Evolutionary conservation across 495 filamentous ascomycete genomes (phyloP), one percentile per base, ranked within the genome.

Genomic region (Tetracladium marchalianum): DNA sequence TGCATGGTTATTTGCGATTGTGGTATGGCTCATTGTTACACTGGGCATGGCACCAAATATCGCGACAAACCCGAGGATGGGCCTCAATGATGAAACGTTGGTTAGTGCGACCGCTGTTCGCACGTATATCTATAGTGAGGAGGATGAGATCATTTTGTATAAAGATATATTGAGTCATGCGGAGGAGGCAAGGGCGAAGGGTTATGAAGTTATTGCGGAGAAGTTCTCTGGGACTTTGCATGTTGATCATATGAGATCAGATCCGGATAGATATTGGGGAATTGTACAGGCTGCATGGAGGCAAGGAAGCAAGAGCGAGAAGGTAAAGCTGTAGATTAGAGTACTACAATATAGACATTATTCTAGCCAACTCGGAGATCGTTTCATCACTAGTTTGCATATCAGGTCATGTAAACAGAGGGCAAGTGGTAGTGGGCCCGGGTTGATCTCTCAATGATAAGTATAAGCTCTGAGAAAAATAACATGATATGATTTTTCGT

Each of bases 231-330:
- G 40, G 13, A 65, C 52, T 3, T 44, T 34, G 39, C 62, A 66
- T 44, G 63, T 61, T 39, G 53, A 44, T n/a, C 61, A 65, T 50
- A 75, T 77, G 73, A 58, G 69, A 24, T 38, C 62, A 49, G 64
- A 73, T 41, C 63, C 71, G 4, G 64, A 70, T 38, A 57, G 66
- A 47, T 79, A 79, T 46, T 78, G 73, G 75, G 50, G 49, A 5
- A 64, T 58, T 18, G 68, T 78, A 15, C 16, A 12, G 32, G 11
- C 4, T 11, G 4, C 18, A 12, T 44, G 41, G 41, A 27, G 39
- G 39, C 22, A 27, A 27, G 22, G 22, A 3, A 27, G 22, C 22
- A 5, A 38, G 35, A 15, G 2, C 2, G 2, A 38, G 35, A 38
- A 38, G 35, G 3, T 13, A 38, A 38, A 8, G 35, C 8, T 7